Evolutionary conservation across 2,329 filamentous ascomycete genomes (phyloP), one percentile per base, ranked within the genome.

Genomic region (Pyrenochaeta sp.): DNA sequence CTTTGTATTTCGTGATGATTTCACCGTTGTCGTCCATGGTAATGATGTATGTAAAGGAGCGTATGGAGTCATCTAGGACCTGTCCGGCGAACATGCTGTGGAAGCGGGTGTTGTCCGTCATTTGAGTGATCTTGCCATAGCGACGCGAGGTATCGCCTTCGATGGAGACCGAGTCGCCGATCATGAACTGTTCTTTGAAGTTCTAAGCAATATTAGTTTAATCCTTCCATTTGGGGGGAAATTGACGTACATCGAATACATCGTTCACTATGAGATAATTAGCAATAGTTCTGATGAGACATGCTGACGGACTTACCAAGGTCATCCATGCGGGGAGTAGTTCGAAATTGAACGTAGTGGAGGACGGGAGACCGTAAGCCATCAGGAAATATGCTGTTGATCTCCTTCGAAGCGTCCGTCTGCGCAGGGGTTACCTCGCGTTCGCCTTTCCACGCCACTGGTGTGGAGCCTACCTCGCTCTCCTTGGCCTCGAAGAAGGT

Each of bases 401-500:
- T 90, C 72, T 96, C 90, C 69, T 86, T 85, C 34, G 90, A 91
- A 55, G 91, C 91, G 59, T 76, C 73, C 42, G 67, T 73, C 76
- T 79, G 64, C 29, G 44, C 50, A 48, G 49, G 51, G 58, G 61
- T 67, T 67, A 68, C 55, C 51, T 54, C 55, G 48, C 61, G 52
- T 37, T 51, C 52, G 44, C 48, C 58, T 44, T 55, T 54, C 47
- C 55, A 48, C 44, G 52, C 53, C 41, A 55, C 46, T 48, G 53
- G 55, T 41, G 48, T 51, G 31, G 44, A 47, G 77, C 86, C 55
- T 81, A 95, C 90, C 83, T 96, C 91, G 74, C 90, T 96, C 72
- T 89, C 85, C 20, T 93, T 81, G 18, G 94, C 94, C 58, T 96
- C 90, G 65, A 96, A 96, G 72, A 95, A 99, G 3, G 85, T 93